Base-by-base conservation (phyloP, 495 filamentous ascomycete genomes). In the Pyrenula aspistea region DNA sequence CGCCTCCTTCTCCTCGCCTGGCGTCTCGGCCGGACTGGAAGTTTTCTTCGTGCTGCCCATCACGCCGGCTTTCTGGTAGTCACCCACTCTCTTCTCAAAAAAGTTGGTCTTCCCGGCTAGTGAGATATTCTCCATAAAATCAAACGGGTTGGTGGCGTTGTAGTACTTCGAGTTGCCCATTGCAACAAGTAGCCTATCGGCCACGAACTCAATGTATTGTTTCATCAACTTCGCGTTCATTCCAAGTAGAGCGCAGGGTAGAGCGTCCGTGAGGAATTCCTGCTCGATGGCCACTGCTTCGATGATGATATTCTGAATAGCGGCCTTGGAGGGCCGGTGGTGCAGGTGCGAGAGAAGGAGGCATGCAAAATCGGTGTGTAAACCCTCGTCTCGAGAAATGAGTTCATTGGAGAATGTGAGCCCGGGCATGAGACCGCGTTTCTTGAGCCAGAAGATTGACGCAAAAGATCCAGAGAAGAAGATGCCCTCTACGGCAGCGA, bases 61-160 rank as follows among this genome's bases (percentile, higher is more conserved):
- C 66, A 98, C 93, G 74, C 94, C 93, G 51, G 94, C 91, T 80
- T 98, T 98, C 75, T 98, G 93, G 82, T 98, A 98, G 68, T 98
- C 93, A 72, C 87, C 94, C 48, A 98, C 93, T 59, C 93, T 87
- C 87, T 98, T 98, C 84, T 98, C 93, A 72, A 98, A 98, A 87
- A 98, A 98, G 81, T 98, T 98, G 71, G 93, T 98, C 86, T 98
- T 98, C 73, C 93, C 93, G 24, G 91, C 88, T 25, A 98, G 79
- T 10, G 93, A 97, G 75, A 98, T 98, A 66, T 90, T 92, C 82
- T 98, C 93, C 93, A 98, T 98, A 76, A 98, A 98, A 81, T 98
- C 93, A 73, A 98, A 98, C 62, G 93, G 93, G 76, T 98, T 98
- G 68, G 87, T 79, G 24, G 84, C 77, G 64, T 92, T 83, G 83